phyloP scores from a whole-genome alignment of 257 asterid species.

The Cynanchum wilfordii region DNA sequence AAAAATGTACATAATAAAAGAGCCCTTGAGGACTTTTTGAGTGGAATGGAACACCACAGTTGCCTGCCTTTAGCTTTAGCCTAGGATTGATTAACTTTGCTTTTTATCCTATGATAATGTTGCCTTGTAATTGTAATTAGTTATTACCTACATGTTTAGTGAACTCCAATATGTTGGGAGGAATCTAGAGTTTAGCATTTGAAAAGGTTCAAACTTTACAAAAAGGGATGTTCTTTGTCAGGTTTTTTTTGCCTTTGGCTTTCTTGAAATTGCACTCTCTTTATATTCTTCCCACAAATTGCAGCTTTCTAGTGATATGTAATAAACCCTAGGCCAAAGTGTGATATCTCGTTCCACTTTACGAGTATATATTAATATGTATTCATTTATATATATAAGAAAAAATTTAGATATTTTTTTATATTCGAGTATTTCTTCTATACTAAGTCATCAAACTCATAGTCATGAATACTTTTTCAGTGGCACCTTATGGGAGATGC shows the following conservation, averaged over 20 bases:
- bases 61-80: slow-evolving; percentile 13
- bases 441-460: no score
- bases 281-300: neutral
- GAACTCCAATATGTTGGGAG: slow-evolving; percentile 7
- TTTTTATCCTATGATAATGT: slow-evolving; percentile 5
- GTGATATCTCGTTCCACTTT: no score
- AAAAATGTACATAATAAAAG: slow-evolving; percentile 22
- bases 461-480: no score
- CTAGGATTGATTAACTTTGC: neutral
- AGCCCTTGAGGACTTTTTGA: slow-evolving; percentile 6
- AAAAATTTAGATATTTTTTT: no score
- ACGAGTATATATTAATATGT: no score
- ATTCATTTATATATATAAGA: no score
- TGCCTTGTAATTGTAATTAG: slow-evolving; percentile 14
- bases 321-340: no score
- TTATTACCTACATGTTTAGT: slow-evolving; percentile 6
- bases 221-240: neutral
- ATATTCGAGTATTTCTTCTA: no score
- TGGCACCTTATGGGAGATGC: no score
- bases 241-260: neutral
- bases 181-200: neutral
- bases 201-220: neutral
- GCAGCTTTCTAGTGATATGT: no score
- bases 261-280: neutral
- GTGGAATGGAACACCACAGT: slow-evolving; percentile 20